Conservation (phyloP, 768 basidiomycete species). For the Russula vinacea region DNA sequence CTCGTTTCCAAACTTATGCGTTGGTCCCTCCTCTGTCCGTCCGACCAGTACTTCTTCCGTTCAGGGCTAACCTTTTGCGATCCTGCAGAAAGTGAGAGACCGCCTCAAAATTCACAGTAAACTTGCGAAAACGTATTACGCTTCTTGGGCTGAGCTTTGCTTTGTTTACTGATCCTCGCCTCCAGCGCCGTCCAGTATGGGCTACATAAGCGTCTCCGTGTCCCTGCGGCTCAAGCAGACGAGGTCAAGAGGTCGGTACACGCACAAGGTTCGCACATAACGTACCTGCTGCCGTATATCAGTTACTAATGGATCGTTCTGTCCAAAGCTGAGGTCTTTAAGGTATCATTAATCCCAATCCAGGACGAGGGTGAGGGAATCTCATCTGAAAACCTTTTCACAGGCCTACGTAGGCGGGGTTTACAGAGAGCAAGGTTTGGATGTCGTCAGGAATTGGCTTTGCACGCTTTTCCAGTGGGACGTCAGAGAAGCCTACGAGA, state of each 20-base stretch:
- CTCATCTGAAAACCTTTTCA: not conserved
- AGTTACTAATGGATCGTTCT: not conserved
- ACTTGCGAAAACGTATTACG: slow-evolving; percentile 13
- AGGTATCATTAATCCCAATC: slow-evolving; percentile 2
- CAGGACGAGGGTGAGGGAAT: not conserved
- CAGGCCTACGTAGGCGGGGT: slow-evolving; percentile 24
- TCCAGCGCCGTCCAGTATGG: slow-evolving; percentile 19
- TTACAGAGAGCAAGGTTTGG: slow-evolving; percentile 22
- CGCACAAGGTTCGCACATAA: slow-evolving; percentile 15
- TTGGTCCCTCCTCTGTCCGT: slow-evolving; percentile 25
- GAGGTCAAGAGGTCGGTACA: slow-evolving; percentile 19
- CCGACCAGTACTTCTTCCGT: not conserved
- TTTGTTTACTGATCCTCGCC: slow-evolving; percentile 1
- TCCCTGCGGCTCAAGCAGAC: slow-evolving; percentile 14
- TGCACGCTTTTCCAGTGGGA: slow-evolving; percentile 6
- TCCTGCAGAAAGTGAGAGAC: slow-evolving; percentile 22
- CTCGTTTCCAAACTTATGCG: slow-evolving; percentile 9
- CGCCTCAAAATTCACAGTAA: slow-evolving; percentile 18
- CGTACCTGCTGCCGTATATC: not conserved
- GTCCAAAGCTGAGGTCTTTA: slow-evolving; percentile 24
- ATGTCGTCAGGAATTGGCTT: slow-evolving; percentile 15
- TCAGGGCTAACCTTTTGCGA: not conserved
- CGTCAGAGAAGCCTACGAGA: slow-evolving; percentile 15
- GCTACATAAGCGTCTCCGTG: slow-evolving; percentile 14
- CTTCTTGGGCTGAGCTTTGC: not conserved